These are phyloP conservation scores for Cornus suecica DNA, from an alignment of 148 eudicot species.

Conservation along the genomic window DNA sequence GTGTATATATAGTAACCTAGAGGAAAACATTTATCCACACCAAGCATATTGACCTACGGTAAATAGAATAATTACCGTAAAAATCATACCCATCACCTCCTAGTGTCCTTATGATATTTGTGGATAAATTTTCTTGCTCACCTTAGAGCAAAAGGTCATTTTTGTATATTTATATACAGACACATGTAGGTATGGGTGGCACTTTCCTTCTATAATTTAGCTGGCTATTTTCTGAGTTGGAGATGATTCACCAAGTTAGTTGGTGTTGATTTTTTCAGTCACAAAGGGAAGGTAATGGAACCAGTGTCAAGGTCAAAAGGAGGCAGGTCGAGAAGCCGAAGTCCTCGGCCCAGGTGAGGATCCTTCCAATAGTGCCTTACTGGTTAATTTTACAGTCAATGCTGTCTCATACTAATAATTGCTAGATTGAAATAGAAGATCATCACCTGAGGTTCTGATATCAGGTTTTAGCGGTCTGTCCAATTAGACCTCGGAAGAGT, in stretches of 20 bases:
- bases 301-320: slow-evolving; percentile 33
- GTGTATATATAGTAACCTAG: too few relatives aligned
- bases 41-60: too few relatives aligned
- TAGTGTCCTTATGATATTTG: too few relatives aligned
- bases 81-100: too few relatives aligned
- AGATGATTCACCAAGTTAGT: background rate
- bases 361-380: background rate
- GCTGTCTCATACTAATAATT: too few relatives aligned
- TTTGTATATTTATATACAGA: background rate
- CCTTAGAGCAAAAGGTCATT: too few relatives aligned
- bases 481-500: too few relatives aligned
- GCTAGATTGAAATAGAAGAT: too few relatives aligned
- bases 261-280: slow-evolving; percentile 39
- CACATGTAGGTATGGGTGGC: background rate
- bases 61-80: too few relatives aligned
- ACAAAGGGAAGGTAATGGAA: slow-evolving; percentile 47
- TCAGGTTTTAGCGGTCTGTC: too few relatives aligned
- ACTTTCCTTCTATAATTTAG: background rate
- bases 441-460: too few relatives aligned
- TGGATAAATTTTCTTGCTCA: too few relatives aligned
- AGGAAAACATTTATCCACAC: background rate
- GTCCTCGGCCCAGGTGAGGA: slow-evolving; percentile 73
- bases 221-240: background rate
- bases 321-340: slow-evolving; percentile 57
- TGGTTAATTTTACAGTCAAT: background rate